These are phyloP conservation scores for Metarhizium guizhouense DNA, from an alignment of 2,329 filamentous ascomycete species.

Conservation along the genomic window DNA sequence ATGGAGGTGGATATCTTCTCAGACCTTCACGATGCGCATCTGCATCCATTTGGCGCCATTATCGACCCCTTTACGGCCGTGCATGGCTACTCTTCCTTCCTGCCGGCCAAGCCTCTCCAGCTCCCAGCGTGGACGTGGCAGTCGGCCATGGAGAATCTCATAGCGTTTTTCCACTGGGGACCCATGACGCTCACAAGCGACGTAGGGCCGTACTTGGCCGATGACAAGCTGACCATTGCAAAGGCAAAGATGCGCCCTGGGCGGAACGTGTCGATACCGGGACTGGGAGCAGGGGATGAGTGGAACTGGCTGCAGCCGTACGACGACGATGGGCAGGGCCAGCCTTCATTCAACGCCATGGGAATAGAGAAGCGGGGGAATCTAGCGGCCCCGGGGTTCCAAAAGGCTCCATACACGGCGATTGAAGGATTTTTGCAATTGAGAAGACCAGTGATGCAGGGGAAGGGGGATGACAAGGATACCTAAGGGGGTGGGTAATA, in stretches of 20 bases:
- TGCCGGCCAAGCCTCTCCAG: constrained; percentile 18
- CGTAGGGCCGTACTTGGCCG: not conserved
- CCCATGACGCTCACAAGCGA: constrained; percentile 16
- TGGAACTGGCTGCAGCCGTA: constrained; percentile 7
- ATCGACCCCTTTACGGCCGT: constrained; percentile 29
- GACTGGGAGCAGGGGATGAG: constrained; percentile 1
- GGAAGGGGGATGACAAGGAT: not conserved
- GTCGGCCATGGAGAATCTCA: constrained; percentile 26
- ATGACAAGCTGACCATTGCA: not conserved
- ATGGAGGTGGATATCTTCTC: not conserved
- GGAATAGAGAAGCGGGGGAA: constrained; percentile 5
- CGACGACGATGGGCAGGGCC: not conserved
- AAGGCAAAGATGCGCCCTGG: constrained; percentile 1
- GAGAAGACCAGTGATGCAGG: constrained; percentile 4
- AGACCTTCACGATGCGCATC: constrained; percentile 7
- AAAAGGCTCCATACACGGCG: constrained; percentile 4
- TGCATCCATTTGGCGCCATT: constrained; percentile 19
- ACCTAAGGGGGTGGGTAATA: too few species aligned
- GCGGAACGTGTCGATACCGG: not conserved
- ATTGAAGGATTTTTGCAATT: constrained; percentile 6
- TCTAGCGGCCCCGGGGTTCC: constrained; percentile 2
- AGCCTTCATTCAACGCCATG: constrained; percentile 2
- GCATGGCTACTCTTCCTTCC: constrained; percentile 23
- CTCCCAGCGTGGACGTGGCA: constrained; percentile 30
- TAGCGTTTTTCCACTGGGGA: constrained; percentile 30